Percentiles rank a stretch among this genome's conserved stretches.
Conservation (phyloP, 257 asterid species). For the Anisodus acutangulus region DNA sequence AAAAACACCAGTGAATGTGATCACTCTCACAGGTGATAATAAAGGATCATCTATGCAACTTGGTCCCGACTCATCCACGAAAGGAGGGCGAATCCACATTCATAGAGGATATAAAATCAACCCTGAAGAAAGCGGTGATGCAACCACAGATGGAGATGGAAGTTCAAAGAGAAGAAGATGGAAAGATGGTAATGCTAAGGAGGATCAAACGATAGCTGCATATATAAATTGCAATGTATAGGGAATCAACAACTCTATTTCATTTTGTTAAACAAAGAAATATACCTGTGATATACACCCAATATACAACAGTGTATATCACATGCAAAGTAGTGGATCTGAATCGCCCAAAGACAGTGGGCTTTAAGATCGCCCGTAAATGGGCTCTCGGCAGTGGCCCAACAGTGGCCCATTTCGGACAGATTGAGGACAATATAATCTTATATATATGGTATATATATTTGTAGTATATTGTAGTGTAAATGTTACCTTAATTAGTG, state of each 20-base stretch:
- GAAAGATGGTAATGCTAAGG: conserved; percentile 33
- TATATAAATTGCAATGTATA: conserved; percentile 76
- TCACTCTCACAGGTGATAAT: conserved; percentile 90
- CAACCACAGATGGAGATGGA: conserved; percentile 56
- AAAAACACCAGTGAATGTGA: conserved; percentile 56
- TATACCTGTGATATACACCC: too few species aligned
- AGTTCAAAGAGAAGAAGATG: conserved; percentile 35
- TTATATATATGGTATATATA: too few species aligned
- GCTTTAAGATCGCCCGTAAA: too few species aligned
- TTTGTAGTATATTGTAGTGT: too few species aligned
- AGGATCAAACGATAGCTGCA: conserved; percentile 56
- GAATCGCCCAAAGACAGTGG: too few species aligned
- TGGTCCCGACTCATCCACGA: conserved; percentile 53
- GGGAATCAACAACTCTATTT: conserved; percentile 74
- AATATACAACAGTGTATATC: too few species aligned
- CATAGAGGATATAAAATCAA: conserved; percentile 72
- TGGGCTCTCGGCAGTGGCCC: too few species aligned
- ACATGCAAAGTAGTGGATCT: too few species aligned
- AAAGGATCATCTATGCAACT: conserved; percentile 86
- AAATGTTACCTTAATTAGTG: too few species aligned
- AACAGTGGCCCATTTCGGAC: too few species aligned
- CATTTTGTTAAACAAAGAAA: too few species aligned
- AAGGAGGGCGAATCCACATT: conserved; percentile 58
- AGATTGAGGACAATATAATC: too few species aligned
- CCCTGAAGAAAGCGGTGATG: conserved; percentile 40